Conservation (phyloP, 371 early-diverging fungal genomes). For the Lichtheimia hyalospora region DNA sequence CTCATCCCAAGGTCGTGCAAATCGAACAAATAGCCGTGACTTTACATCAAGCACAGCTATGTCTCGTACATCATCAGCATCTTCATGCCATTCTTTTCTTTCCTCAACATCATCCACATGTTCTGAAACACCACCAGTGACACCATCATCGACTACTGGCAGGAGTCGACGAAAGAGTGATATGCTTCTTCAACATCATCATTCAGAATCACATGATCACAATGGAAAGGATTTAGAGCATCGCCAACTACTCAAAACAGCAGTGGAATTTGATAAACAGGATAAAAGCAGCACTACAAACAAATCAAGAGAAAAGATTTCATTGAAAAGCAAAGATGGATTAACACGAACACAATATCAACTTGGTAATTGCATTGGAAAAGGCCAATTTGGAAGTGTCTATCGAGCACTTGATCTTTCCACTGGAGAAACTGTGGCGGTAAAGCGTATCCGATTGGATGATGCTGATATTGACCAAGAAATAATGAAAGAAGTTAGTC, state of each 20-base stretch:
- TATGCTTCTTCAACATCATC: too few relatives aligned
- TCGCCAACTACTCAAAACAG: constrained; percentile 20
- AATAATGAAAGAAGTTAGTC: constrained; percentile 71
- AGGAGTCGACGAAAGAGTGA: constrained; percentile 19
- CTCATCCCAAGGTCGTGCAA: constrained; percentile 6
- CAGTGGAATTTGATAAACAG: constrained; percentile 15
- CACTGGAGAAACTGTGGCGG: constrained; percentile 86
- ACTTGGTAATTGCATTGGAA: constrained; percentile 88
- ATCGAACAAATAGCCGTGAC: not conserved
- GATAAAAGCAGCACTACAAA: constrained; percentile 1
- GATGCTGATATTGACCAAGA: constrained; percentile 53
- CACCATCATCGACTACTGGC: constrained; percentile 9
- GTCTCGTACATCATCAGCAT: constrained; percentile 23
- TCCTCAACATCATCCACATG: constrained; percentile 18
- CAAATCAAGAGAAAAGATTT: constrained; percentile 18
- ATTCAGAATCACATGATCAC: too few relatives aligned
- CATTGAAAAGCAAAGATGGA: constrained; percentile 27
- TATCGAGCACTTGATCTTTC: constrained; percentile 81
- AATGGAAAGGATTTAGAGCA: not conserved
- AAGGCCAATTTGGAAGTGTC: constrained; percentile 90
- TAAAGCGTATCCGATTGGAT: constrained; percentile 78
- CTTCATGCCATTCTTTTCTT: constrained; percentile 20
- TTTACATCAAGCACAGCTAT: constrained; percentile 7
- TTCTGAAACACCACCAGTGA: constrained; percentile 8
- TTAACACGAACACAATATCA: constrained; percentile 42